Conservation (phyloP, 2,329 filamentous ascomycete genomes). For the Xylaria sp. region DNA sequence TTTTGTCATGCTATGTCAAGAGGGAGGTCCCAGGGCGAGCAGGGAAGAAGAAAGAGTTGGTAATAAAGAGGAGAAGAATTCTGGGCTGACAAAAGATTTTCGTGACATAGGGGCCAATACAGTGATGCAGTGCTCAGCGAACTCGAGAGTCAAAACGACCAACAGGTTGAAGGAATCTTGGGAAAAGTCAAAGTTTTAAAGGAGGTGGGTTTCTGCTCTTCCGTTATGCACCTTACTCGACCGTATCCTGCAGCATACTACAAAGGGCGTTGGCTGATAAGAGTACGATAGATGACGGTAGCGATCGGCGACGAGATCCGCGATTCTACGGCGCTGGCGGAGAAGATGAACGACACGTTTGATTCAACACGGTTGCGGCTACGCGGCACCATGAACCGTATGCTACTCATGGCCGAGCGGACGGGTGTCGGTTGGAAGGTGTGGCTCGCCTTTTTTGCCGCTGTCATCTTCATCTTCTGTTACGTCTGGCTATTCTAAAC, state of each 20-base stretch:
- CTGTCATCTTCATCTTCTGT: conserved; percentile 82
- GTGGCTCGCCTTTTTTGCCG: conserved; percentile 89
- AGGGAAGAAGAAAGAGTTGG: background rate
- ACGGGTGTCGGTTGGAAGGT: conserved; percentile 97
- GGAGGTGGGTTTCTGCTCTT: conserved; percentile 69
- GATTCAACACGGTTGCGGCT: conserved; percentile 84
- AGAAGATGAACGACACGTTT: conserved; percentile 96
- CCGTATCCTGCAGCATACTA: background rate
- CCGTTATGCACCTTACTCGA: conserved; percentile 13
- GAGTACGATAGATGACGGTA: conserved; percentile 74
- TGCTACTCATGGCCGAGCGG: conserved; percentile 93
- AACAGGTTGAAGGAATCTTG: conserved; percentile 87
- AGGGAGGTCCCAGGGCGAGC: background rate
- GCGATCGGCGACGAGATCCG: conserved; percentile 97
- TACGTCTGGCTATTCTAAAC: conserved; percentile 90
- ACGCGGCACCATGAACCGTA: conserved; percentile 93
- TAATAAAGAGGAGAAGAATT: background rate
- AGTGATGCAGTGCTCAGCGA: conserved; percentile 91
- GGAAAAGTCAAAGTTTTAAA: conserved; percentile 91
- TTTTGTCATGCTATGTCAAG: background rate
- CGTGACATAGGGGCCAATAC: conserved; percentile 78
- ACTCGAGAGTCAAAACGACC: conserved; percentile 94
- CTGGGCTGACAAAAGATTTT: conserved; percentile 13
- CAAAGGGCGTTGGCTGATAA: conserved; percentile 13
- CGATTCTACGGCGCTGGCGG: conserved; percentile 85